These are phyloP conservation scores for thale cress (Arabidopsis thaliana) DNA, from an alignment of 345 rosid species.

Conservation along the genomic window TAIR10.1 NC_003070.9:9646501-9647000, in stretches of 20 bases:
- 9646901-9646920: no score
- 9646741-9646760: slow-evolving; percentile 47
- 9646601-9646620: slow-evolving; percentile 27
- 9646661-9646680: slow-evolving; percentile 67
- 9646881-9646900: slow-evolving; percentile 49
- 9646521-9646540: slow-evolving; percentile 59
- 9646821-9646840: slow-evolving; percentile 54
- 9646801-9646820: slow-evolving; percentile 55
- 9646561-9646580: slow-evolving; percentile 39
- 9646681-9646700: slow-evolving; percentile 55
- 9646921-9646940: background rate
- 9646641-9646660: slow-evolving; percentile 65
- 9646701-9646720: slow-evolving; percentile 57
- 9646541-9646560: slow-evolving; percentile 66
- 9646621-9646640: slow-evolving; percentile 25
- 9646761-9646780: slow-evolving; percentile 50
- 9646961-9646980: background rate
- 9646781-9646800: slow-evolving; percentile 59
- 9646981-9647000: background rate
- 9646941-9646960: slow-evolving; percentile 3
- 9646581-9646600: slow-evolving; percentile 29
- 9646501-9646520: slow-evolving; percentile 67
- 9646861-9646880: slow-evolving; percentile 53
- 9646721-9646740: slow-evolving; percentile 56
- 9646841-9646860: slow-evolving; percentile 47